Percentiles rank a stretch among this genome's conserved stretches.
Evolutionary conservation across 2,329 filamentous ascomycete species (phyloP).

Genomic region (Sporothrix globosa): DNA sequence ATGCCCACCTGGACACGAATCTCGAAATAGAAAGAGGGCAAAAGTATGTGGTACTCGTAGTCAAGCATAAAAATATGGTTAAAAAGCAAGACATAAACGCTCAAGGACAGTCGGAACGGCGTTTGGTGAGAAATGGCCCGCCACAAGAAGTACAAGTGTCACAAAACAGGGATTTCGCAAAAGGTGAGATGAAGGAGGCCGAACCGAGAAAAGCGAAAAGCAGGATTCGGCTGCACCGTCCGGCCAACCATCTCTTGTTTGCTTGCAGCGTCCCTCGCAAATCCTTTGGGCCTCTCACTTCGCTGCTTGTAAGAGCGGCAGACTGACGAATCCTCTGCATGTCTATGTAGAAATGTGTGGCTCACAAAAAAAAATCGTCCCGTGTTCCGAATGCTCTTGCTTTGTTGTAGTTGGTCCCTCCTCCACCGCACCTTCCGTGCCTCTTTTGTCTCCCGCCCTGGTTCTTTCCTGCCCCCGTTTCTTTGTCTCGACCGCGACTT

Average conservation of each 20-base stretch:
- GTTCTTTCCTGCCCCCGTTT: not conserved
- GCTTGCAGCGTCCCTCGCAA: not conserved
- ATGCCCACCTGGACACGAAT: not conserved
- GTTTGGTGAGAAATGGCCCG: not conserved
- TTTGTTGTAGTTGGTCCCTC: not conserved
- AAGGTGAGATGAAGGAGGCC: slow-evolving; percentile 9
- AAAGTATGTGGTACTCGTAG: not conserved
- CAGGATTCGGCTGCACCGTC: slow-evolving; percentile 19
- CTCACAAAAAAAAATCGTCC: not conserved
- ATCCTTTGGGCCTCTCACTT: not conserved
- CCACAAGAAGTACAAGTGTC: not conserved
- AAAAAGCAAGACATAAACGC: not conserved
- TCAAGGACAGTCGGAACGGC: not conserved
- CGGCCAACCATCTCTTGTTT: slow-evolving; percentile 11
- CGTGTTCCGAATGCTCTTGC: not conserved
- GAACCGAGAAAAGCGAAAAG: slow-evolving; percentile 12
- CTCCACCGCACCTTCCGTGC: slow-evolving; percentile 2
- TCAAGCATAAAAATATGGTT: slow-evolving; percentile 27
- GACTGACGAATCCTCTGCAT: not conserved
- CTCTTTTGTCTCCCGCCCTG: not conserved
- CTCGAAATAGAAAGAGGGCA: not conserved
- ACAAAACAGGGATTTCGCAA: slow-evolving; percentile 10
- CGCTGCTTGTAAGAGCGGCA: not conserved
- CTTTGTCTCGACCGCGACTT: slow-evolving; percentile 22
- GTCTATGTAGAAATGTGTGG: not conserved